Conservation (phyloP, 1,139 yeast species). For the Debaryomycetaceae sp. region DNA sequence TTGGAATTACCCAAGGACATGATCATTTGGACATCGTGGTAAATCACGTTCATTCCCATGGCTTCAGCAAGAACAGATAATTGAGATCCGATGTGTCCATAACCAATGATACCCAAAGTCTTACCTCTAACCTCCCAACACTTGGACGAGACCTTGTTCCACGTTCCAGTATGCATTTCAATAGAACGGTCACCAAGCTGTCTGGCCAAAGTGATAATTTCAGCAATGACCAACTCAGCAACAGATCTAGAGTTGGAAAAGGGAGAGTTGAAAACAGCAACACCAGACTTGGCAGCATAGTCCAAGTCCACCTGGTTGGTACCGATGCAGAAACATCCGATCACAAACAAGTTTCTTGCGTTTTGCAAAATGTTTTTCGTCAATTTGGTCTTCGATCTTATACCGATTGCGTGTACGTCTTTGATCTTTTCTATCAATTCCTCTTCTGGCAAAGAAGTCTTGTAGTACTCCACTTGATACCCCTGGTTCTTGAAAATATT, state of each 20-base stretch:
- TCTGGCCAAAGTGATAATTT: conserved; percentile 89
- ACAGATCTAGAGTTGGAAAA: conserved; percentile 98
- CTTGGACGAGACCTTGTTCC: conserved; percentile 94
- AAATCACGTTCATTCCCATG: conserved; percentile 95
- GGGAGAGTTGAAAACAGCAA: conserved; percentile 98
- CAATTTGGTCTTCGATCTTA: conserved; percentile 92
- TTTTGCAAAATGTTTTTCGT: conserved; percentile 74
- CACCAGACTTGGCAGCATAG: conserved; percentile 88
- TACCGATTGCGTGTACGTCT: conserved; percentile 95
- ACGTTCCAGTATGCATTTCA: conserved; percentile 93
- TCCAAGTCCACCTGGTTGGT: conserved; percentile 96
- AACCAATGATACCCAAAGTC: conserved; percentile 94
- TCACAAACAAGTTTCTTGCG: conserved; percentile 83
- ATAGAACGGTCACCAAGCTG: conserved; percentile 96
- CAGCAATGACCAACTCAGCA: conserved; percentile 96
- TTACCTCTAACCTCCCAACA: conserved; percentile 99
- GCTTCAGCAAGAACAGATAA: conserved; percentile 95
- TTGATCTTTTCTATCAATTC: conserved; percentile 91
- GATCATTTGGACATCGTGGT: conserved; percentile 87
- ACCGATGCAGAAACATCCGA: conserved; percentile 99
- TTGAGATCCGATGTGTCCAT: conserved; percentile 98
- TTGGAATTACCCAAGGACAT: conserved; percentile 97
- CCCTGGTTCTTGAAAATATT: conserved; percentile 85
- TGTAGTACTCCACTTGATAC: conserved; percentile 93
- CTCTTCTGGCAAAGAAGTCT: conserved; percentile 85